phyloP scores from a whole-genome alignment of 139 green algal genomes.

The Eudorina sp. region DNA sequence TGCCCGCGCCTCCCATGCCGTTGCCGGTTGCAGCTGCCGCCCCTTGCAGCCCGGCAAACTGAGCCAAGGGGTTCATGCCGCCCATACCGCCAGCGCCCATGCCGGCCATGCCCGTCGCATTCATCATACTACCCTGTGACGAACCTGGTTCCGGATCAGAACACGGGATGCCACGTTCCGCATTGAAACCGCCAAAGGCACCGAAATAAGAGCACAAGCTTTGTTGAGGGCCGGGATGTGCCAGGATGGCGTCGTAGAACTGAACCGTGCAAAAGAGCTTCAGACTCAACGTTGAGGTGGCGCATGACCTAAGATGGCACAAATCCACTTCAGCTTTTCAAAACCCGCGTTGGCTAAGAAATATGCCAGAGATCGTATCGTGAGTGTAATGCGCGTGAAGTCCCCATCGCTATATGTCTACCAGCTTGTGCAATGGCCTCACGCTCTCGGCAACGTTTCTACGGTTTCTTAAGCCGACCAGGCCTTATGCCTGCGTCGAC shows the following conservation, averaged over 20 bases:
- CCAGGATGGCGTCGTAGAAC: background rate
- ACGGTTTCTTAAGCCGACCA: too few species aligned
- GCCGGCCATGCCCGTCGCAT: constrained; percentile 32
- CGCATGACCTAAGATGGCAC: too few species aligned
- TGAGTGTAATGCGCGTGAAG: too few species aligned
- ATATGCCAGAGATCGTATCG: too few species aligned
- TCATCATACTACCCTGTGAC: constrained; percentile 45
- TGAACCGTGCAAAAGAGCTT: too few species aligned
- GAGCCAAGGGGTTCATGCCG: constrained; percentile 53
- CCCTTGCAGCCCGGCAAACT: constrained; percentile 35
- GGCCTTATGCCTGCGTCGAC: too few species aligned
- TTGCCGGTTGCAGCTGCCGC: background rate
- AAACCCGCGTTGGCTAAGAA: too few species aligned
- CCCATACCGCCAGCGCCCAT: constrained; percentile 38
- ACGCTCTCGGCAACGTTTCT: too few species aligned
- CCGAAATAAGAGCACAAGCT: background rate
- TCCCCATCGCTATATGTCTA: too few species aligned
- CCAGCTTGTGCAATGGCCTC: too few species aligned
- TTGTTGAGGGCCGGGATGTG: background rate
- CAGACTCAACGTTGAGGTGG: too few species aligned
- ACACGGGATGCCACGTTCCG: constrained; percentile 14
- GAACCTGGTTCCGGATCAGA: constrained; percentile 38
- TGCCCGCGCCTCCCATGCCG: constrained; percentile 38
- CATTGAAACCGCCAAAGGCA: background rate
- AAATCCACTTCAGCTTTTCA: too few species aligned